phyloP scores from a whole-genome alignment of 805 yeast genomes.

The Ogataea sp. region DNA sequence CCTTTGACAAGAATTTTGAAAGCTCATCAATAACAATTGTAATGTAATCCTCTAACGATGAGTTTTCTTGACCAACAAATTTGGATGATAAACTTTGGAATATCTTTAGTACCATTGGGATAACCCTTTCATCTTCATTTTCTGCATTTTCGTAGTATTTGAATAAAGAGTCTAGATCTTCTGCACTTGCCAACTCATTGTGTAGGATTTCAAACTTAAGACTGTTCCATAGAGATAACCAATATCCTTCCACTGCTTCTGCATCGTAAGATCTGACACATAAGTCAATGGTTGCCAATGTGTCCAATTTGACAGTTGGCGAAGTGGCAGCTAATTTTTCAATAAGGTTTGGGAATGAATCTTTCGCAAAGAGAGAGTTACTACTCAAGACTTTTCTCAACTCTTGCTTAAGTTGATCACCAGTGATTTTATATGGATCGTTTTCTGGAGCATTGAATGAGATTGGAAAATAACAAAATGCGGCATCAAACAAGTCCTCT shows the following conservation, averaged over 20 bases:
- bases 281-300: slow-evolving; percentile 49
- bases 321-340: slow-evolving; percentile 77
- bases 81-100: slow-evolving; percentile 35
- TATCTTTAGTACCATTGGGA: slow-evolving; percentile 35
- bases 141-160: slow-evolving; percentile 23
- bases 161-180: slow-evolving; percentile 17
- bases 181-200: slow-evolving; percentile 38
- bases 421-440: slow-evolving; percentile 79
- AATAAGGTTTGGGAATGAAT: slow-evolving; percentile 66
- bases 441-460: slow-evolving; percentile 88
- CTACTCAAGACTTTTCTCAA: slow-evolving; percentile 59
- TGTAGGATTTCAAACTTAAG: slow-evolving; percentile 85
- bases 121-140: slow-evolving; percentile 23
- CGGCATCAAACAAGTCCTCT: slow-evolving; percentile 75
- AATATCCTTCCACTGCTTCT: slow-evolving; percentile 44
- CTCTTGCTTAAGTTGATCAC: slow-evolving; percentile 56
- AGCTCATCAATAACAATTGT: slow-evolving; percentile 38
- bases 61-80: slow-evolving; percentile 16
- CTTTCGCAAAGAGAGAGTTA: slow-evolving; percentile 55
- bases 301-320: slow-evolving; percentile 65
- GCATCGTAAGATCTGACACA: slow-evolving; percentile 48
- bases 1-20: slow-evolving; percentile 38
- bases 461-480: slow-evolving; percentile 95
- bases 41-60: slow-evolving; percentile 13
- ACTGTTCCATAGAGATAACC: slow-evolving; percentile 80